A percentile compares a stretch with the other conserved stretches of the same genome.
These are phyloP conservation scores for Colletotrichum euphorbiae DNA, from an alignment of 2,329 filamentous ascomycete genomes.

Conservation along the genomic window DNA sequence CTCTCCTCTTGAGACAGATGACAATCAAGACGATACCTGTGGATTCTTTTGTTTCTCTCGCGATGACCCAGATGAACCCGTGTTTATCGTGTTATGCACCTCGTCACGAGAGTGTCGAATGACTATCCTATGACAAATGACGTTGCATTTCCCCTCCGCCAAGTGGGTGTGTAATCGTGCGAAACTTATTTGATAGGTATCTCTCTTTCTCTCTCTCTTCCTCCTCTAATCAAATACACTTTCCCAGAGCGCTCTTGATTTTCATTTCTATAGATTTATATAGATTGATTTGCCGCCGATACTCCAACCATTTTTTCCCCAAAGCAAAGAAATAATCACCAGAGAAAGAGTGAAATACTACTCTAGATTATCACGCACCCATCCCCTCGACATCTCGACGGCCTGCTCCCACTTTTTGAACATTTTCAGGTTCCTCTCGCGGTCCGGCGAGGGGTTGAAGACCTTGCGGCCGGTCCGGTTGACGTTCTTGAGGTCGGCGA, in stretches of 20 bases:
- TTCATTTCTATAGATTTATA: slow-evolving; percentile 13
- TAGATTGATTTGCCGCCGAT: slow-evolving; percentile 6
- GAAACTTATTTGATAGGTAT: slow-evolving; percentile 27
- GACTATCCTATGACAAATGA: slow-evolving; percentile 4
- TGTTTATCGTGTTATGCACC: neutral
- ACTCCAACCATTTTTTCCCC: neutral
- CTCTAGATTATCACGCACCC: slow-evolving; percentile 50
- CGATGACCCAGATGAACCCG: neutral
- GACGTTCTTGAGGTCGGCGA: slow-evolving; percentile 79
- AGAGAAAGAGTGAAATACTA: neutral
- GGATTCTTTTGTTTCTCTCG: slow-evolving; percentile 2
- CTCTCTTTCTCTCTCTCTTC: neutral
- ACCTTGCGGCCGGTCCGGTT: slow-evolving; percentile 76
- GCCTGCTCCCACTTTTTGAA: slow-evolving; percentile 68
- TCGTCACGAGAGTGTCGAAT: neutral
- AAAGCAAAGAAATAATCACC: neutral
- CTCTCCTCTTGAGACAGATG: slow-evolving; percentile 23
- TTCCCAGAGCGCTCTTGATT: slow-evolving; percentile 3
- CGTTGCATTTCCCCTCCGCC: neutral
- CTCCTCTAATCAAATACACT: slow-evolving; percentile 1
- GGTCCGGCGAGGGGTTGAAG: slow-evolving; percentile 75
- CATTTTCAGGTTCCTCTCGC: slow-evolving; percentile 52
- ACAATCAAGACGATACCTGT: slow-evolving; percentile 39
- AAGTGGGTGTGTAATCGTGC: neutral
- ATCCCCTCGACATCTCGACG: slow-evolving; percentile 69